These are phyloP conservation scores for Saturnispora quitensis DNA, from an alignment of 805 yeast genomes.

Conservation along the genomic window DNA sequence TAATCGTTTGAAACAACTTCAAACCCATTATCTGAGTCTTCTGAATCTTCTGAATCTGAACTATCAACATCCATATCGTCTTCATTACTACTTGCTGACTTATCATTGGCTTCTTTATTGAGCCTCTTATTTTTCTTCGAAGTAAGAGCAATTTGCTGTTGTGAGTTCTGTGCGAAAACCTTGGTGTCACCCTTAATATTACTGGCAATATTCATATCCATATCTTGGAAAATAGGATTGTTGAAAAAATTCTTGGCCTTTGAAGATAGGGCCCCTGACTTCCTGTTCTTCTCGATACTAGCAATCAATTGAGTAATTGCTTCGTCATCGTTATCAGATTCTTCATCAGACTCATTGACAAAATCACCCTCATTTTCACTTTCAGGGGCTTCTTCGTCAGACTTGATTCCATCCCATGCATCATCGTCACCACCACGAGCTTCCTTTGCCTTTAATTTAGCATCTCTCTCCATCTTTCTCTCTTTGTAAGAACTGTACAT, in stretches of 20 bases:
- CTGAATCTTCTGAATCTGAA: conserved; percentile 11
- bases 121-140: conserved; percentile 13
- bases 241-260: conserved; percentile 37
- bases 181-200: conserved; percentile 10
- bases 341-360: conserved; percentile 34
- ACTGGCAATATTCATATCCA: conserved; percentile 29
- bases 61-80: background rate
- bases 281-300: conserved; percentile 36
- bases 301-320: conserved; percentile 53
- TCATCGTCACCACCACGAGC: conserved; percentile 72
- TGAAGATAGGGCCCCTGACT: conserved; percentile 35
- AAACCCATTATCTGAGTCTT: conserved; percentile 25
- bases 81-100: conserved; percentile 5
- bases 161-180: conserved; percentile 7
- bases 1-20: conserved; percentile 39
- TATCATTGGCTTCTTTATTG: conserved; percentile 8
- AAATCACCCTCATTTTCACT: conserved; percentile 26
- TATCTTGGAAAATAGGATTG: conserved; percentile 45
- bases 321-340: conserved; percentile 43
- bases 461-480: conserved; percentile 56
- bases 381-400: conserved; percentile 30
- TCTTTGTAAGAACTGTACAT: conserved; percentile 72
- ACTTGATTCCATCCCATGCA: conserved; percentile 64
- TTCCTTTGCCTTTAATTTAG: conserved; percentile 57
- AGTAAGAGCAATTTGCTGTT: conserved; percentile 2